Conservation (phyloP, 176 grass and related monocot genomes). For the Eragrostis curvula region DNA sequence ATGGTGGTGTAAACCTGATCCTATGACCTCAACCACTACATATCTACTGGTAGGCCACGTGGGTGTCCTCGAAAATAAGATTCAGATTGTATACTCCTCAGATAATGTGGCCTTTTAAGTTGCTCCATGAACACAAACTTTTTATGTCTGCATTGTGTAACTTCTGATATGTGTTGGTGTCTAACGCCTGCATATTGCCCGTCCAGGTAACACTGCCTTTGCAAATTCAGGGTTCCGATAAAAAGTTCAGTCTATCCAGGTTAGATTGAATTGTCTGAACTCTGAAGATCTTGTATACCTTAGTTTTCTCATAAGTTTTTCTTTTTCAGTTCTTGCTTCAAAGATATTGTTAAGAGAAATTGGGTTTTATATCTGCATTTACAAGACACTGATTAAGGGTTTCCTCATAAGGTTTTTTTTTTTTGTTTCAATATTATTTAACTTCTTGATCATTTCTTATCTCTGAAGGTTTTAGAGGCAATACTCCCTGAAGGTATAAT, state of each 20-base stretch:
- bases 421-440: no score
- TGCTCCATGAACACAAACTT: background rate
- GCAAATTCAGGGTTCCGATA: conserved; percentile 50
- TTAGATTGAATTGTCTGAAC: conserved; percentile 40
- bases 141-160: background rate
- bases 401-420: no score
- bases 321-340: background rate
- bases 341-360: conserved; percentile 4
- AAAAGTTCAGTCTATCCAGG: conserved; percentile 34
- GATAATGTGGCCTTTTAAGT: background rate
- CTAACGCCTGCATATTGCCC: conserved; percentile 27
- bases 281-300: conserved; percentile 14
- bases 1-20: background rate
- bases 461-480: conserved; percentile 75
- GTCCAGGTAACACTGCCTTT: conserved; percentile 52
- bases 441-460: conserved; percentile 31
- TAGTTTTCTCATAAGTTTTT: conserved; percentile 11
- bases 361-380: conserved; percentile 25
- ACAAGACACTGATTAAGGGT: conserved; percentile 15
- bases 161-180: conserved; percentile 9
- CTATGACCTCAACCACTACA: background rate
- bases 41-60: background rate
- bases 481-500: conserved; percentile 84
- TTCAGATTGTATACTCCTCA: background rate
- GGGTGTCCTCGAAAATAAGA: background rate